Base-by-base conservation (phyloP, 2,329 filamentous ascomycete genomes). In the Fusarium sp. region DNA sequence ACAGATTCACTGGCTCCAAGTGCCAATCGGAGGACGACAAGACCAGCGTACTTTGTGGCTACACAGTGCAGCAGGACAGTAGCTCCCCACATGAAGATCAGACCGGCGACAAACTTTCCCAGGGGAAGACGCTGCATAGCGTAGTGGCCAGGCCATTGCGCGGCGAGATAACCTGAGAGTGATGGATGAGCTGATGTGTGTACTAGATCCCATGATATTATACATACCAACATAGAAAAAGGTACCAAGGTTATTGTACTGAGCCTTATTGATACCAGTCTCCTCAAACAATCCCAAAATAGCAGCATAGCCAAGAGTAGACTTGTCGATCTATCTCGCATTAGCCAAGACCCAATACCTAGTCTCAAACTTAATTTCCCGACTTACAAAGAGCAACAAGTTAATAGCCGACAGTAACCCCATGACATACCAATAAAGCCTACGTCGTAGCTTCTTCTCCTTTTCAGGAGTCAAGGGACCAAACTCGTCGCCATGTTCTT, bases 161-260 rank as follows among this genome's bases (percentile, higher is more conserved):
- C 80, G 1, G 79, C 76, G 24, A 83, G 69, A 55, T 83, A 84
- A 1, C 81, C 81, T 80, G 16, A n/a, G 1, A n/a, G 24, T 20
- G 16, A 24, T 57, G 20, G 16, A 24, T 57, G 20, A 57, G 55
- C 11, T 57, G 33, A 8, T 40, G 11, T 14, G n/a, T 16, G 14
- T 16, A 51, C 5, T 5, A 3, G 11, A 14, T 14, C 3, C 6
- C 24, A n/a, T 8, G 14, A 16, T 2, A 5, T 8, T n/a, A 31
- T 44, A 55, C 75, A n/a, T 73, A 82, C 82, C 83, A 55, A 82
- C 81, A 38, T 84, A 84, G 73, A 84, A 84, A 24, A 84, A 78
- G 4, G 82, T 83, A 65, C 80, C 82, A 5, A 83, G 70, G 56
- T 84, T 84, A 59, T 84, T 83, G 65, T 83, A 84, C 61, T 84